phyloP scores from a whole-genome alignment of 768 basidiomycete genomes.

The Lactarius indigo region DNA sequence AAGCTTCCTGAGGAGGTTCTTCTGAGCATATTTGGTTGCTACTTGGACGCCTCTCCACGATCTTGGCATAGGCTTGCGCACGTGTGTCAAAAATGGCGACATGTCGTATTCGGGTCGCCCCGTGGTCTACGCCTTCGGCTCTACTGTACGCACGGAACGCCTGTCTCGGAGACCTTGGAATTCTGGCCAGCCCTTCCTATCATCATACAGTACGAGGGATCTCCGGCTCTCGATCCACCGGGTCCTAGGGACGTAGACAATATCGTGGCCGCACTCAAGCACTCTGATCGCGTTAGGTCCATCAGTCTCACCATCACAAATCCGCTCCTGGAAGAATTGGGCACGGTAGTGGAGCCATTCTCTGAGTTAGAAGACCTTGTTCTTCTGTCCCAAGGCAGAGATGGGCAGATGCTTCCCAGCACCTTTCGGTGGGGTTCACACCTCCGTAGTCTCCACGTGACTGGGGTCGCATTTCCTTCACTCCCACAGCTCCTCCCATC shows the following conservation, averaged over 20 bases:
- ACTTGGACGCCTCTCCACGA: not conserved
- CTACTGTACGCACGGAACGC: not conserved
- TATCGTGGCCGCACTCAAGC: not conserved
- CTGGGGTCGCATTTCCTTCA: not conserved
- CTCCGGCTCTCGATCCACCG: not conserved
- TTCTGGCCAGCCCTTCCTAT: not conserved
- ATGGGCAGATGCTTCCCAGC: not conserved
- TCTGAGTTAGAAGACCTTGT: not conserved
- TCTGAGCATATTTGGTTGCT: not conserved
- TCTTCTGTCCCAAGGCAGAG: not conserved
- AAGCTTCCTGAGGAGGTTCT: not conserved
- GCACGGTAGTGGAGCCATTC: not conserved
- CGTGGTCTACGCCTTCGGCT: not conserved
- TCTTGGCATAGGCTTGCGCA: not conserved
- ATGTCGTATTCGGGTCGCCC: not conserved
- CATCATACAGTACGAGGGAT: not conserved
- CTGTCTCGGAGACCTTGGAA: not conserved
- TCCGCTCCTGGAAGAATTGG: not conserved
- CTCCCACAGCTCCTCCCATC: not conserved
- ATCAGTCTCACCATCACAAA: not conserved
- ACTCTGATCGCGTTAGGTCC: not conserved
- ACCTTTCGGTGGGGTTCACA: not conserved
- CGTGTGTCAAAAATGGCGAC: not conserved
- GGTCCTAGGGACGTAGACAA: not conserved
- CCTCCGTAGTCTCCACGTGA: not conserved